phyloP scores from a whole-genome alignment of 768 basidiomycete genomes.

The Auricularia heimuer region DNA sequence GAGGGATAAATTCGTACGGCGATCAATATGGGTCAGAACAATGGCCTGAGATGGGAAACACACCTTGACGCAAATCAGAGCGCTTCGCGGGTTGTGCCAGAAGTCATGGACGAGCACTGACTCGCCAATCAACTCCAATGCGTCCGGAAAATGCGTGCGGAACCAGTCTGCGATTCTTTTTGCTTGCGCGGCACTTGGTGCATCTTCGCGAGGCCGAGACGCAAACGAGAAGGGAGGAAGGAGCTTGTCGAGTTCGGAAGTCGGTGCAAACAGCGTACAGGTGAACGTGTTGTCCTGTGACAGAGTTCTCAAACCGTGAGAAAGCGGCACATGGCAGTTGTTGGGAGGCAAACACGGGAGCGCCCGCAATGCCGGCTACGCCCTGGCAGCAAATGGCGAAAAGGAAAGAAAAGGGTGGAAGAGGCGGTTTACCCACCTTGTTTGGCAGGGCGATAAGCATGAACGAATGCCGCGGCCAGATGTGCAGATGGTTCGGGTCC shows the following conservation, averaged over 20 bases:
- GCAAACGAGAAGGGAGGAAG: neutral
- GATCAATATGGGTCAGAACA: constrained; percentile 2
- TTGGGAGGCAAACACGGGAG: neutral
- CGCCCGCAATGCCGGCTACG: neutral
- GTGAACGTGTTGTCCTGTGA: constrained; percentile 91
- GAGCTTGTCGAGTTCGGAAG: constrained; percentile 61
- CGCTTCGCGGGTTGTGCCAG: constrained; percentile 72
- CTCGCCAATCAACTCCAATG: constrained; percentile 77
- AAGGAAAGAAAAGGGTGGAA: constrained; percentile 17
- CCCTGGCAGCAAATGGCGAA: constrained; percentile 12
- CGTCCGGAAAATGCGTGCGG: constrained; percentile 75
- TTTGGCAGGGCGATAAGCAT: constrained; percentile 99
- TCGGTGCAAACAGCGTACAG: constrained; percentile 90
- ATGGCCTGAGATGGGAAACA: constrained; percentile 15
- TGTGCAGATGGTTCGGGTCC: constrained; percentile 93
- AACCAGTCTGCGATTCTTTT: constrained; percentile 53
- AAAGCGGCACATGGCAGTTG: neutral
- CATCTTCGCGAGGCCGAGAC: neutral
- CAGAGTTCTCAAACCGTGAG: constrained; percentile 8
- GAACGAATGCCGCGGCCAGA: constrained; percentile 98
- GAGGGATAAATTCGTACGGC: constrained; percentile 8
- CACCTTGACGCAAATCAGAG: constrained; percentile 90
- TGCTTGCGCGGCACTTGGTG: neutral
- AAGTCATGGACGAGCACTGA: constrained; percentile 69
- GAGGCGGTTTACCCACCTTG: constrained; percentile 48